Evolutionary conservation across 306 rosid genomes (phyloP).

Genomic region (Erythrophleum fordii): DNA sequence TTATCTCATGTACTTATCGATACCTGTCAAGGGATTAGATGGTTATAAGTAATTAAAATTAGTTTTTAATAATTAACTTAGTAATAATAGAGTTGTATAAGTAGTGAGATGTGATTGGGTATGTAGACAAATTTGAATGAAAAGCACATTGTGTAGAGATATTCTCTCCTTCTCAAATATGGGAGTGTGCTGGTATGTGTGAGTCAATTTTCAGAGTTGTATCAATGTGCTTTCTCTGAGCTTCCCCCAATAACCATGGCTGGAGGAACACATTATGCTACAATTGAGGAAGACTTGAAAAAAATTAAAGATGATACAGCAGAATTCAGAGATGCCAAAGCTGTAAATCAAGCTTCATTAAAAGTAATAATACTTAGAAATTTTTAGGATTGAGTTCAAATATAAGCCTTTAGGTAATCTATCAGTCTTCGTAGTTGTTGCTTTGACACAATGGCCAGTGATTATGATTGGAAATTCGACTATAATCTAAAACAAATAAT

Average conservation of each 20-base stretch:
- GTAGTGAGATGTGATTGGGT: not conserved
- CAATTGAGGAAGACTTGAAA: not conserved
- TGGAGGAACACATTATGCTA: not conserved
- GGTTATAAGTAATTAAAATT: not conserved
- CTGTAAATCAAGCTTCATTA: conserved; percentile 16
- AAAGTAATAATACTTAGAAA: not conserved
- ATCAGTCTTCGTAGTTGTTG: conserved; percentile 5
- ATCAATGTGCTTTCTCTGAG: not conserved
- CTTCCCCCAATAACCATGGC: not conserved
- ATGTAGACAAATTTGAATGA: not conserved
- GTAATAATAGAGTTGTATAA: not conserved
- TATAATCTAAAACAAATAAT: conserved; percentile 34
- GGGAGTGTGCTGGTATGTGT: not conserved
- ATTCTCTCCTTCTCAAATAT: not conserved
- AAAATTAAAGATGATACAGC: not conserved
- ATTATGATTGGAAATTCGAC: conserved; percentile 44
- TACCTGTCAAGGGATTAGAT: not conserved
- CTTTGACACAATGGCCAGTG: conserved; percentile 25
- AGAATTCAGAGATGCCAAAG: not conserved
- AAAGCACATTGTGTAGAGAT: not conserved
- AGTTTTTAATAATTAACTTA: not conserved
- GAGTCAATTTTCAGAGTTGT: not conserved
- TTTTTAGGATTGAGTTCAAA: conserved; percentile 30
- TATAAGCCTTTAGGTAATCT: conserved; percentile 7
- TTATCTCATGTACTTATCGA: conserved; percentile 13